Evolutionary conservation across 192 early-diverging fungal species (phyloP).

Genomic region (Linnemannia schmuckeri): DNA sequence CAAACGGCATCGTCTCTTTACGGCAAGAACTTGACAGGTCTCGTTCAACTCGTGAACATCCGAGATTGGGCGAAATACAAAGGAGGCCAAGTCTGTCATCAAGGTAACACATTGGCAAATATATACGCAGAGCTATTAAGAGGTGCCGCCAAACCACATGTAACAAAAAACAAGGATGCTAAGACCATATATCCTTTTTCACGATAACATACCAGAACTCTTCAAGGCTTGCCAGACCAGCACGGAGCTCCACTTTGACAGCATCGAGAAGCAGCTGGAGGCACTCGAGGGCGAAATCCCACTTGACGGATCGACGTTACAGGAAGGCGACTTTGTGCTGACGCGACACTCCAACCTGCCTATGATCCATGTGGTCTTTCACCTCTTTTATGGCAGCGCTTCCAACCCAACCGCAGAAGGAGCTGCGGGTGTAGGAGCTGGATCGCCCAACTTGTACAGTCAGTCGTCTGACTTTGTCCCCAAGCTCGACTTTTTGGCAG

Average conservation of each 20-base stretch:
- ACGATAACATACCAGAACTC: slow-evolving; percentile 54
- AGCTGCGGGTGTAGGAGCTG: not conserved
- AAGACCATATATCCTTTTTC: not conserved
- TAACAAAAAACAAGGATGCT: not conserved
- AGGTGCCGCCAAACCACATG: not conserved
- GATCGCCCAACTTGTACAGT: slow-evolving; percentile 11
- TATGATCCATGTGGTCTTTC: slow-evolving; percentile 79
- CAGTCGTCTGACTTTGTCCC: slow-evolving; percentile 35
- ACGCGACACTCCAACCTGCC: slow-evolving; percentile 84
- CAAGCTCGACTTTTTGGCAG: slow-evolving; percentile 61
- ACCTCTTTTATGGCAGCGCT: slow-evolving; percentile 69
- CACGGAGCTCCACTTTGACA: slow-evolving; percentile 84
- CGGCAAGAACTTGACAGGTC: slow-evolving; percentile 69
- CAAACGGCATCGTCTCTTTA: slow-evolving; percentile 78
- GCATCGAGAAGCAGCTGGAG: slow-evolving; percentile 73
- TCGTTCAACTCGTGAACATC: slow-evolving; percentile 64
- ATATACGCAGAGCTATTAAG: not conserved
- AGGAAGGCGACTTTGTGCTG: slow-evolving; percentile 76
- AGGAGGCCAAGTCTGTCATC: slow-evolving; percentile 63
- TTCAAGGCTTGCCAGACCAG: slow-evolving; percentile 74
- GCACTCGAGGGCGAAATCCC: slow-evolving; percentile 66
- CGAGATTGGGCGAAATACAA: slow-evolving; percentile 70
- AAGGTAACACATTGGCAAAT: slow-evolving; percentile 45
- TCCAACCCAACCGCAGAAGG: not conserved
- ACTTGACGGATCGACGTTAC: slow-evolving; percentile 39